Evolutionary conservation across 2,329 filamentous ascomycete genomes (phyloP), one percentile per base, ranked within the genome.

Genomic region (Colletotrichum cuscutae): DNA sequence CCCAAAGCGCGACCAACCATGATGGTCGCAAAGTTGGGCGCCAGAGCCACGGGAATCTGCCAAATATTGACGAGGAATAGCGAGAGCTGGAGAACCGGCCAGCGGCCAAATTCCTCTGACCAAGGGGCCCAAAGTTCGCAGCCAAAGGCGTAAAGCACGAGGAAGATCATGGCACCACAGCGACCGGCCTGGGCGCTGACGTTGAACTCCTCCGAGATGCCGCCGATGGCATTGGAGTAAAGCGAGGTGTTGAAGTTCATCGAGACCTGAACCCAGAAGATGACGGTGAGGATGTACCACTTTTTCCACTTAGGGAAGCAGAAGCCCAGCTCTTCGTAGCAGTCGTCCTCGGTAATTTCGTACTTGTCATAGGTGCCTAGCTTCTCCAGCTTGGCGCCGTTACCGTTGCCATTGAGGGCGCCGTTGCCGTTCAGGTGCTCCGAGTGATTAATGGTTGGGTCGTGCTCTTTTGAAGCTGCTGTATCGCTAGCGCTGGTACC

Each of bases 41-140:
- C 93, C 53, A 95, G 82, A 1, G 89, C 93, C 35, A 94, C 92
- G 5, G 92, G 92, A 0, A 95, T 81, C 75, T 94, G 92, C 86
- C 89, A 97, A 68, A 96, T 81, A 77, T 97, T 97, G 81, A 95
- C 93, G 12, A 97, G 84, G 75, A 93, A 88, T 66, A 97, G 83
- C 49, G 91, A 93, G 28, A 88, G 82, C 85, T 96, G 94, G 26
- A 96, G 86, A 68, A 97, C 89, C 1, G 92, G 92, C 85, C 91
- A 93, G 62, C 94, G 90, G 24, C 94, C 94, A 62, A 96, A 86
- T 78, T 97, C 94, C 80, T 97, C 94, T 58, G 90, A 93, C 93
- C 94, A 97, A 0, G 94, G 94, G 0, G 94, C 94, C 94, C 94
- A 97, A 0, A 96, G 87, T 81, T 97, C 94, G 80, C 94, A 97